Percentiles rank a stretch among this genome's conserved stretches.
Conservation (phyloP, 2,329 filamentous ascomycete genomes). For the Coniochaeta prunicola region DNA sequence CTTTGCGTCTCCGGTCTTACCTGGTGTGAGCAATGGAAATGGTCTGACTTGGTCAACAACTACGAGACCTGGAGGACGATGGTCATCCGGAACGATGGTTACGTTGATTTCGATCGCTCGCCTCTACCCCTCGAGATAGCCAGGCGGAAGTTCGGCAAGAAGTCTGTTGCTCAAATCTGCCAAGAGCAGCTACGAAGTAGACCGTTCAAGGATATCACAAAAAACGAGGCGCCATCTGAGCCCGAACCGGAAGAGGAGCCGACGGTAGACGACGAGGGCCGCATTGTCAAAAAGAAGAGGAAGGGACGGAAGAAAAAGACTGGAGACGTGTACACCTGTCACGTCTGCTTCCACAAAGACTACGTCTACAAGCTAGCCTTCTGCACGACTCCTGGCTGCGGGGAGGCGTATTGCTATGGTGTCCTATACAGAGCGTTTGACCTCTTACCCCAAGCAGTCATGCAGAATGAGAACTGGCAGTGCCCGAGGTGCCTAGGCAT, state of each 20-base stretch:
- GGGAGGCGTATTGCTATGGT: constrained; percentile 83
- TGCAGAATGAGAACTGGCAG: constrained; percentile 77
- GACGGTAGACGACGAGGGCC: constrained; percentile 57
- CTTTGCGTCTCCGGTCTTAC: constrained; percentile 75
- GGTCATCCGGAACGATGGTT: constrained; percentile 67
- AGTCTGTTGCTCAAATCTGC: constrained; percentile 85
- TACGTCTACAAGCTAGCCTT: constrained; percentile 77
- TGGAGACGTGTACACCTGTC: constrained; percentile 57
- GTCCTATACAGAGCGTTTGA: constrained; percentile 87
- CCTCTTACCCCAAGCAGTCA: constrained; percentile 72
- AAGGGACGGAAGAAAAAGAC: constrained; percentile 50
- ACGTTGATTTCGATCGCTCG: constrained; percentile 55
- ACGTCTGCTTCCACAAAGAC: constrained; percentile 76
- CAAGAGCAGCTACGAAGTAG: constrained; percentile 76
- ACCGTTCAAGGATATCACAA: constrained; percentile 76
- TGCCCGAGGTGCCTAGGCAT: constrained; percentile 82
- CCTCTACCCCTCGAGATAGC: constrained; percentile 67
- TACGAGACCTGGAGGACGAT: constrained; percentile 79
- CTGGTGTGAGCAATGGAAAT: constrained; percentile 92
- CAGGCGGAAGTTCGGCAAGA: constrained; percentile 59
- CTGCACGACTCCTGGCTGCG: constrained; percentile 65
- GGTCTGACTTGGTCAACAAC: constrained; percentile 67
- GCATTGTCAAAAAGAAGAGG: constrained; percentile 54
- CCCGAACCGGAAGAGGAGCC: constrained; percentile 43
- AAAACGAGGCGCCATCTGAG: constrained; percentile 35